Percentiles rank a stretch among this genome's conserved stretches.
Conservation (phyloP, 768 basidiomycete species). For the Psilocybe tampanensis region DNA sequence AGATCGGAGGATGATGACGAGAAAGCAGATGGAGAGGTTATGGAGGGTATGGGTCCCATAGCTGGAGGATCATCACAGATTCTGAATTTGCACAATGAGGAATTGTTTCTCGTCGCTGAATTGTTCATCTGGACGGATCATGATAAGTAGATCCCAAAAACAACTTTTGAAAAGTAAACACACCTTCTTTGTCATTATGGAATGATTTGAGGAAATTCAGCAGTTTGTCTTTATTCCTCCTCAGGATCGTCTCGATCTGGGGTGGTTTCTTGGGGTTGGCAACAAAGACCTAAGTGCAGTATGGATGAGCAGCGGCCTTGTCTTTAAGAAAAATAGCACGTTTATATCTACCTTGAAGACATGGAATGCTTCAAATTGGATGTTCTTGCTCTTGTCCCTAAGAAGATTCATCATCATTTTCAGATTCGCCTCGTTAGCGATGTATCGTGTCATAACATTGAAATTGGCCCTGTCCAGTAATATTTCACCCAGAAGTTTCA, state of each 20-base stretch:
- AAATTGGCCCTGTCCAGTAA: constrained; percentile 97
- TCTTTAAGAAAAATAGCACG: not conserved
- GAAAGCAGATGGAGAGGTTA: not conserved
- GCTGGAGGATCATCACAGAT: constrained; percentile 45
- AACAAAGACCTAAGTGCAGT: constrained; percentile 74
- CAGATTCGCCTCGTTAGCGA: constrained; percentile 91
- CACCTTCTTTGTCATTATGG: constrained; percentile 98
- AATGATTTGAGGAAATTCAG: constrained; percentile 88
- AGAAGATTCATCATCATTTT: constrained; percentile 99
- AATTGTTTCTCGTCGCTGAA: constrained; percentile 98
- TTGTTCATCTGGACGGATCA: constrained; percentile 73
- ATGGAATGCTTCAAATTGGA: constrained; percentile 99
- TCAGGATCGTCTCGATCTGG: constrained; percentile 88
- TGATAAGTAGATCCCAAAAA: not conserved
- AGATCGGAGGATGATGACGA: not conserved
- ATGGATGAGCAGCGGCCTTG: not conserved
- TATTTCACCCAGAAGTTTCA: constrained; percentile 98
- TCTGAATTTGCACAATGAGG: constrained; percentile 89
- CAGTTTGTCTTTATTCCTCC: constrained; percentile 93
- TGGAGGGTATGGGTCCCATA: not conserved
- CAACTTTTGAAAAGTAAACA: constrained; percentile 19
- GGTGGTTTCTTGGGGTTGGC: constrained; percentile 99
- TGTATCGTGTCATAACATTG: constrained; percentile 98
- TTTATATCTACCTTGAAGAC: constrained; percentile 88
- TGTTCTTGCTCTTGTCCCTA: constrained; percentile 98